Evolutionary conservation across 495 filamentous ascomycete species (phyloP), one percentile per base, ranked within the genome.

Genomic region (Podospora pseudocomata): DNA sequence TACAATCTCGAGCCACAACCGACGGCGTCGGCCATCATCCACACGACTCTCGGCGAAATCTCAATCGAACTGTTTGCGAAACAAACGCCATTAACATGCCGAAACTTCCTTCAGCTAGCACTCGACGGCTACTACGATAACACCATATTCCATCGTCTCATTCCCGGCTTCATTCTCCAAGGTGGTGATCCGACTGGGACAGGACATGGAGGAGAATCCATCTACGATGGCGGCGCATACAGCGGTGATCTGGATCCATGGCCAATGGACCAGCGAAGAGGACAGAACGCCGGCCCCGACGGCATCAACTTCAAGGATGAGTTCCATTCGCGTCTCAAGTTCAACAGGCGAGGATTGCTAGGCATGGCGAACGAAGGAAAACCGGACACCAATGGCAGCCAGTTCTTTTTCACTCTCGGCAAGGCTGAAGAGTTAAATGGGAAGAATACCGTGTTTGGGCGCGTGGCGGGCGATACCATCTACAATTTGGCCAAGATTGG

Each of bases 31-130:
- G 92, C 91, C 60, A 86, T 97, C 71, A 85, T 99, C 57, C 86
- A 93, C 76, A 99, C 95, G 5, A 96, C 92, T 27, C 82, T 90
- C 61, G 95, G 95, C 78, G 92, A 96, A 68, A 84, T 99, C 70
- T 85, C 89, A 34, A 86, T 99, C 83, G 89, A 96, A 71, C 89
- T 99, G 63, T 99, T 96, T 84, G 93, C 92, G 20, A 93, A 92
- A 67, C 94, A 99, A 78, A 91, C 91, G 0, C 95, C 95, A 34
- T 86, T 96, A 67, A 91, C 95, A 1, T 92, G 87, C 72, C 92
- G 94, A 66, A 97, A 97, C 80, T 99, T 99, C 82, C 88, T 99
- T 20, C 95, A 99, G 78, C 91, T 92, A 74, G 93, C 90, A 76
- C 85, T 96, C 67, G 93, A 99, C 78, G 91, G 92, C 67, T 97